phyloP scores from a whole-genome alignment of 2,329 filamentous ascomycete species.

The Sporothrix luriei region DNA sequence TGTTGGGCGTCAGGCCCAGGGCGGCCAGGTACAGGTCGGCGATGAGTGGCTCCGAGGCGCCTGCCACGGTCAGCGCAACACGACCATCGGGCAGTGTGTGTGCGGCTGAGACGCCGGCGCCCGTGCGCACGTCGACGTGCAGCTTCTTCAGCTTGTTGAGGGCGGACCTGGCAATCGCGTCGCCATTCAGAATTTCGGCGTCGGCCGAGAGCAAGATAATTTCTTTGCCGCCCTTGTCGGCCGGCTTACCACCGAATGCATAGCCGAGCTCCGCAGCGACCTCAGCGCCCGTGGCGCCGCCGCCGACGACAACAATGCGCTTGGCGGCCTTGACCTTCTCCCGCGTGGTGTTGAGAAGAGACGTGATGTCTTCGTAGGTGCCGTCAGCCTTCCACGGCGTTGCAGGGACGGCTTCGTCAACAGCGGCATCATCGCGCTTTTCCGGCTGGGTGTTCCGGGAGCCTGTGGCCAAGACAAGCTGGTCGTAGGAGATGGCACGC shows the following conservation, averaged over 20 bases:
- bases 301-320: slow-evolving; percentile 60
- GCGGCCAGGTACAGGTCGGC: slow-evolving; percentile 58
- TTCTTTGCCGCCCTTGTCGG: slow-evolving; percentile 40
- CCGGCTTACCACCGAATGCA: slow-evolving; percentile 46
- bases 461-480: slow-evolving; percentile 61
- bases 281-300: slow-evolving; percentile 60
- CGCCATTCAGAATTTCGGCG: slow-evolving; percentile 49
- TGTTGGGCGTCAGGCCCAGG: slow-evolving; percentile 58
- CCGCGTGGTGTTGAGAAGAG: slow-evolving; percentile 47
- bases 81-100: slow-evolving; percentile 47
- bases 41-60: slow-evolving; percentile 50
- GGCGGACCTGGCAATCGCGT: slow-evolving; percentile 47
- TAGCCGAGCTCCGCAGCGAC: slow-evolving; percentile 57
- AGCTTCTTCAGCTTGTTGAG: slow-evolving; percentile 57
- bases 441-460: slow-evolving; percentile 42
- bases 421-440: slow-evolving; percentile 37
- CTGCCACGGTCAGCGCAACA: slow-evolving; percentile 53
- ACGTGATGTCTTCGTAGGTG: slow-evolving; percentile 50
- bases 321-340: slow-evolving; percentile 50
- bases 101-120: slow-evolving; percentile 47
- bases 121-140: slow-evolving; percentile 52
- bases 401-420: slow-evolving; percentile 40
- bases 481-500: slow-evolving; percentile 53
- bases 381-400: slow-evolving; percentile 56
- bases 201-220: slow-evolving; percentile 55